Evolutionary conservation across 2,329 filamentous ascomycete genomes (phyloP), one percentile per base, ranked within the genome.

Genomic region (Apiospora sp.): DNA sequence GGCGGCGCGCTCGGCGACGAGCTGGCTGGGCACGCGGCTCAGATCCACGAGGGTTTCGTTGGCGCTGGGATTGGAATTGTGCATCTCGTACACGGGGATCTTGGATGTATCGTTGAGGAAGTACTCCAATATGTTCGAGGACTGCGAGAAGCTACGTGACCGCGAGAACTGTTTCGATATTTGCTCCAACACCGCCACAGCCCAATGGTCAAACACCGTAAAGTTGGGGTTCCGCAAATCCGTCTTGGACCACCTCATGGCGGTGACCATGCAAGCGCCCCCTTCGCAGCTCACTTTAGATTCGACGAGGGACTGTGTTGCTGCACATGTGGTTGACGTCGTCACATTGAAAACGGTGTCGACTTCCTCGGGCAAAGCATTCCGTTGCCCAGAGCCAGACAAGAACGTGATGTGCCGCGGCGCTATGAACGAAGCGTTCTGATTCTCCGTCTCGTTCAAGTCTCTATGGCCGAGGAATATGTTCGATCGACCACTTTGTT

Each of bases 371-470:
- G 58, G 58, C 16, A n/a, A 22, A 41, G 58, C 16, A n/a, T 4
- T 5, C 51, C 24, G 14, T 58, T 24, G 22, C n/a, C 51, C 51
- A 58, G 51, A 30, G 13, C 34, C 34, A 13, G 64, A 43, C 22
- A 46, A 13, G 6, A 68, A 43, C 43, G 19, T 43, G 34, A 68
- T 24, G 34, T 19, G 64, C 37, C 34, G 14, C 8, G 30, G 30
- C 19, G 22, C 12, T 41, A 14, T 44, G n/a, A 68, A 43, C 10
- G 19, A 43, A n/a, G 37, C 16, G 22, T 68, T 27, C 22, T 6
- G 37, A n/a, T n/a, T 67, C 14, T 67, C 37, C 30, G 58, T 67
- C 30, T 67, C 58, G 58, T 16, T 67, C 58, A 67, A 22, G 58
- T 37, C 58, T 24, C 30, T 34, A 27, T 12, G 16, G 12, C 58